Evolutionary conservation across 2,329 filamentous ascomycete species (phyloP), one percentile per base, ranked within the genome.

Genomic region (Colletotrichum tropicale): DNA sequence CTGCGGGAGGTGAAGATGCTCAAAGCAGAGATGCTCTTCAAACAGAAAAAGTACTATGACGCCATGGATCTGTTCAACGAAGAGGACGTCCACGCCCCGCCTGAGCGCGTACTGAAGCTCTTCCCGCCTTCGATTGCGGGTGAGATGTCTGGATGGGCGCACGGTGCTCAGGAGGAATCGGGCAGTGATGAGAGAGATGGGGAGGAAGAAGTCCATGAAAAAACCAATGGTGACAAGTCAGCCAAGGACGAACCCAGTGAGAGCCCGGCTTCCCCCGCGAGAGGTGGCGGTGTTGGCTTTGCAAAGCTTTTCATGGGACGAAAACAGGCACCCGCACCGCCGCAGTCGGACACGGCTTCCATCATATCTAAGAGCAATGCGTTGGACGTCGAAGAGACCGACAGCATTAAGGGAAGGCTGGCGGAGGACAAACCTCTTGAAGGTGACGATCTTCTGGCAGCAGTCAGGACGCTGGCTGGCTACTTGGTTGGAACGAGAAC

Each of bases 101-200:
- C 97, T 0, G 95, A 98, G 82, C 90, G 95, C 66, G 97, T 98
- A 5, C 92, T 99, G 77, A 92, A 91, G 55, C 85, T 98, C 12
- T 99, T 96, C 79, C 97, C 97, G 3, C 93, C 89, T 76, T 89
- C 92, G 10, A 98, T 99, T 78, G 94, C 96, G 1, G 97, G 97
- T 1, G 92, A 95, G 28, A 85, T 98, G 3, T 96, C 95, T 0
- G 89, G 88, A 2, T 87, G 93, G 78, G 74, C 81, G 1, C 81
- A 82, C 8, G 65, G 58, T 24, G 80, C 78, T 1, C 88, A 89
- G 38, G 87, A 91, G 10, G 87, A 88, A 5, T 84, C 85, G 6
- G 84, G 85, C 8, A 83, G 86, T 0, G 87, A 89, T 60, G 66
- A 52, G 7, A 74, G 65, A 8, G 75, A 71, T 15, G 60, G 61